These are phyloP conservation scores for Fusarium bulbicola DNA, from an alignment of 2,329 filamentous ascomycete genomes.

Conservation along the genomic window DNA sequence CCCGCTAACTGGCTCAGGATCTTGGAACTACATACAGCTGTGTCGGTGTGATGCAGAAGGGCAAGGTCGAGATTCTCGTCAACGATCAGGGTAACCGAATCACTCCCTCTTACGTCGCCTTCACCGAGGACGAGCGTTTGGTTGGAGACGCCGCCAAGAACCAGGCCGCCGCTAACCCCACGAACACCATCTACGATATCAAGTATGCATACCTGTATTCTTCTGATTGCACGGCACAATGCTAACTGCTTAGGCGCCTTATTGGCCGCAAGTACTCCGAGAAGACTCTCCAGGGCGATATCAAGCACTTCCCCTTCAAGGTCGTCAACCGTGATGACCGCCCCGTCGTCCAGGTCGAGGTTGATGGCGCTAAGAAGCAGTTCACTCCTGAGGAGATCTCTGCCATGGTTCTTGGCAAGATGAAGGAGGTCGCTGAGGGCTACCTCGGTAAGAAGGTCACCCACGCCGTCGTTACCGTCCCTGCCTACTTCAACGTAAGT, in stretches of 20 bases:
- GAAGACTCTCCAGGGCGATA: slow-evolving; percentile 88
- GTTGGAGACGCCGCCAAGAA: slow-evolving; percentile 98
- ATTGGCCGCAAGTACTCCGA: slow-evolving; percentile 86
- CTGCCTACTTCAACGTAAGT: slow-evolving; percentile 89
- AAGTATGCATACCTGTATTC: slow-evolving; percentile 71
- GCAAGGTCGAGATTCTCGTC: slow-evolving; percentile 93
- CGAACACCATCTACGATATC: slow-evolving; percentile 80
- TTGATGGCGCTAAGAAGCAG: slow-evolving; percentile 70
- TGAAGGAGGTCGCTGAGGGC: slow-evolving; percentile 83
- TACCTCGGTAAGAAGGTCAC: slow-evolving; percentile 85
- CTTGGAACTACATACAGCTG: slow-evolving; percentile 89
- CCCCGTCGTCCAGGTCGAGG: slow-evolving; percentile 81
- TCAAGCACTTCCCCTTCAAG: slow-evolving; percentile 99
- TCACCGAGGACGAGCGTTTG: slow-evolving; percentile 95
- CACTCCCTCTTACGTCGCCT: slow-evolving; percentile 93
- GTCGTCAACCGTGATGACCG: slow-evolving; percentile 90
- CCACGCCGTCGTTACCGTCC: slow-evolving; percentile 91
- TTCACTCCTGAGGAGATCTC: slow-evolving; percentile 85
- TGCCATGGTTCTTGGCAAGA: slow-evolving; percentile 84
- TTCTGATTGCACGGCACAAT: not conserved
- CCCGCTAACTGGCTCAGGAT: slow-evolving; percentile 59
- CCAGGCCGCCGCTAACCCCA: slow-evolving; percentile 84
- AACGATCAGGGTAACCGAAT: slow-evolving; percentile 98
- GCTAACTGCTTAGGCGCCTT: slow-evolving; percentile 68
- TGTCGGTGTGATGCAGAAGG: slow-evolving; percentile 95